Evolutionary conservation across 345 rosid species (phyloP).

Genomic region (Euclidium syriacum): DNA sequence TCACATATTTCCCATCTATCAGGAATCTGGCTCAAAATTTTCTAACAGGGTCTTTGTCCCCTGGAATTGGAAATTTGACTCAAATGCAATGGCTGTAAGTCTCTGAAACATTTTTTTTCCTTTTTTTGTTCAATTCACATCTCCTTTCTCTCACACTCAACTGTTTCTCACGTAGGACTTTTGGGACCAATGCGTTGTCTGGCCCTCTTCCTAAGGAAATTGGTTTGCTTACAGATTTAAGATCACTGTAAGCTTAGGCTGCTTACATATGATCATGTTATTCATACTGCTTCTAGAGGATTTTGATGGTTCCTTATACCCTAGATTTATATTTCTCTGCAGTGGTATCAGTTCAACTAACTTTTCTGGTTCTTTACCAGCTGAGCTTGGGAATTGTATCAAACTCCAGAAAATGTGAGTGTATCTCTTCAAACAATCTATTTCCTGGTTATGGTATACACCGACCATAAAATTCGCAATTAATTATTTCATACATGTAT

Average conservation of each 20-base stretch:
- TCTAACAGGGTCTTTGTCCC: conserved; percentile 28
- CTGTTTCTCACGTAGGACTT: conserved; percentile 28
- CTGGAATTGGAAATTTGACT: conserved; percentile 28
- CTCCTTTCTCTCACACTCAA: background rate
- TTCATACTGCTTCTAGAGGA: background rate
- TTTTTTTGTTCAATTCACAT: background rate
- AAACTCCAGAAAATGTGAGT: conserved; percentile 57
- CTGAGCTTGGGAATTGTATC: conserved; percentile 50
- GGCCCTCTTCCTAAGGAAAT: conserved; percentile 70
- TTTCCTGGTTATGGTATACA: too few species aligned
- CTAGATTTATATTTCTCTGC: background rate
- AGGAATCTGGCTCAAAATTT: conserved; percentile 29
- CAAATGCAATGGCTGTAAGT: conserved; percentile 58
- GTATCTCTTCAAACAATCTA: background rate
- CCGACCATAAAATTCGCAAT: too few species aligned
- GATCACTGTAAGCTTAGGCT: conserved; percentile 39
- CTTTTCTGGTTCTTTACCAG: conserved; percentile 64
- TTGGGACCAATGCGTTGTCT: conserved; percentile 51
- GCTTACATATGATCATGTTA: background rate
- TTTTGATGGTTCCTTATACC: background rate
- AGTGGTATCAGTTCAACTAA: conserved; percentile 51
- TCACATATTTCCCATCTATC: conserved; percentile 1
- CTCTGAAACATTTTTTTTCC: background rate
- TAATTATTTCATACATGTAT: background rate
- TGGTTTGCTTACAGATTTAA: conserved; percentile 51